Base-by-base conservation (phyloP, 352 stramenopile genomes). In the Phytophthora pisi region DNA sequence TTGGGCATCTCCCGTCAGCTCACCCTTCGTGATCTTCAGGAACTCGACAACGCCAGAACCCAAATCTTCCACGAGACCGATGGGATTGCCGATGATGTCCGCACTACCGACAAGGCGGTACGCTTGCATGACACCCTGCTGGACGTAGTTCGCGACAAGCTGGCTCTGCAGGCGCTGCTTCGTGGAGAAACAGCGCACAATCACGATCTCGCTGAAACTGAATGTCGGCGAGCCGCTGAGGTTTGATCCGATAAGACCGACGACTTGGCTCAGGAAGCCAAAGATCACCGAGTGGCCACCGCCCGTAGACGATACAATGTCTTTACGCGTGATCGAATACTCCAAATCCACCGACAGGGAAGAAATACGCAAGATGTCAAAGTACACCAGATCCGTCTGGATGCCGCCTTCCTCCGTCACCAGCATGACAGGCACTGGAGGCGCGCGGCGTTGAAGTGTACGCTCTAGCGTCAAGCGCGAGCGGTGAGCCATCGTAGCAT, bases 21-120 rank as follows among this genome's bases (percentile, higher is more conserved):
- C 88, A 26, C 88, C 85, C 68, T 92, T 94, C n/a, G 88, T 96
- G 57, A 96, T 93, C 68, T 95, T 96, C 26, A 96, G 51, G 59
- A 96, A 96, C 46, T 94, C 86, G 4, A 95, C 79, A 10, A 96
- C 84, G 45, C 88, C 88, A n/a, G 85, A 94, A 4, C 88, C 88
- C 30, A 96, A 75, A 57, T 96, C 88, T 64, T 94, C 88, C 1
- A 96, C 88, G 24, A 96, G 66, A n/a, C 88, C 88, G 16, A 96
- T 92, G 4, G 88, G 88, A 57, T 96, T 92, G 20, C 88, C 88
- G 28, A 96, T 92, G 34, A 96, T 94, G 64, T 96, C 88, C 20
- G 83, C 88, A 66, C 86, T 95, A 20, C 85, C 88, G 53, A 96
- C 75, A 34, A 96, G 63, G 24, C 88, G 88, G 51, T 96, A 96